Conservation (phyloP, 768 basidiomycete species). For the Candolleomyces aberdarensis region DNA sequence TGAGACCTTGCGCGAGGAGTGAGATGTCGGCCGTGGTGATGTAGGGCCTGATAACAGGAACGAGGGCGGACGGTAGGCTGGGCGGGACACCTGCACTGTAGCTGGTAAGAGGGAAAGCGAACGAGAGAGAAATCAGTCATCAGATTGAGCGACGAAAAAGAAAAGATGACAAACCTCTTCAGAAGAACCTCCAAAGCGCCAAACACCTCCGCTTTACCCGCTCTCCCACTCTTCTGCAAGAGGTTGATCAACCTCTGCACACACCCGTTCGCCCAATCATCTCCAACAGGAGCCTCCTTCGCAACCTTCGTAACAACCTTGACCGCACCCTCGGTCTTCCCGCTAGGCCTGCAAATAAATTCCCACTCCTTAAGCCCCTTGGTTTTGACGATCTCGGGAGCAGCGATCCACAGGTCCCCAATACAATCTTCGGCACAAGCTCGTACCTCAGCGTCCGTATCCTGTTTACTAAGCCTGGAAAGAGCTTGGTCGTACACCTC, state of each 20-base stretch:
- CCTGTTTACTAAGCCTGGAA: conserved; percentile 64
- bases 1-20: conserved; percentile 69
- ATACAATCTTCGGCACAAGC: conserved; percentile 77
- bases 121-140: not conserved
- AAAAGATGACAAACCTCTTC: conserved; percentile 44
- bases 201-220: conserved; percentile 80
- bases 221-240: conserved; percentile 73
- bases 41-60: conserved; percentile 74
- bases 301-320: conserved; percentile 85
- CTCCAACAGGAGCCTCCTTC: conserved; percentile 61
- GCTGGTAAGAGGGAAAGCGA: conserved; percentile 19
- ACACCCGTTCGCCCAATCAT: conserved; percentile 79
- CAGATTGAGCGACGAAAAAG: not conserved
- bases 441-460: conserved; percentile 91
- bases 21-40: conserved; percentile 75
- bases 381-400: conserved; percentile 63
- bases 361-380: conserved; percentile 81
- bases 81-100: conserved; percentile 46
- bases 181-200: conserved; percentile 70
- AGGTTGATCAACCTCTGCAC: conserved; percentile 75
- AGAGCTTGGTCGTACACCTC: conserved; percentile 74
- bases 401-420: conserved; percentile 85
- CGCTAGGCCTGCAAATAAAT: conserved; percentile 64
- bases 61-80: conserved; percentile 57
- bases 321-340: conserved; percentile 73